A percentile compares a stretch with the other conserved stretches of the same genome.
phyloP scores from a whole-genome alignment of 345 rosid species.

The Eucalyptus grandis region DNA sequence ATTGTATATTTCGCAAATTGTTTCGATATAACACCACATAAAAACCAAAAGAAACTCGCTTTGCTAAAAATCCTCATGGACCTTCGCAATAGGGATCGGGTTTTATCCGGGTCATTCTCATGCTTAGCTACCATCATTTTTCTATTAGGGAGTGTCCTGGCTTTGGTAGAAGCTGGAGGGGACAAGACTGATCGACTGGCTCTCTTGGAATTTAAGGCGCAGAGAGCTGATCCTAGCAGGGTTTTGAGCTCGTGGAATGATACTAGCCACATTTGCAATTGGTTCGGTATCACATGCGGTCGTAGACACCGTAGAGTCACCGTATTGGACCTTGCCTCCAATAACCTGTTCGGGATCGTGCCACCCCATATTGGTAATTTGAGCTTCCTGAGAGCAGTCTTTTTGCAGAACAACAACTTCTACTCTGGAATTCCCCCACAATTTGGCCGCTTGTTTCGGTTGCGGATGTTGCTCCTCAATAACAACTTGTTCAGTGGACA shows the following conservation, averaged over 20 bases:
- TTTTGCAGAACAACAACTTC: not conserved
- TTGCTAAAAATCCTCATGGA: too few species aligned
- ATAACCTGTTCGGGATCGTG: not conserved
- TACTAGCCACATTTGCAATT: not conserved
- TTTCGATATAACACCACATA: too few species aligned
- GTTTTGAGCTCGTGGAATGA: not conserved
- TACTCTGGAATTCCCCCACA: not conserved
- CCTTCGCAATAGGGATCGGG: not conserved
- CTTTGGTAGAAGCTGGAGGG: not conserved
- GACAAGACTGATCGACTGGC: not conserved
- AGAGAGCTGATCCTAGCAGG: not conserved
- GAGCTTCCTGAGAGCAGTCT: not conserved
- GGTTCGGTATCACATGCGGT: not conserved
- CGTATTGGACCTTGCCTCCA: not conserved
- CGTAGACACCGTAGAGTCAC: not conserved
- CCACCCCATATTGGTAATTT: not conserved
- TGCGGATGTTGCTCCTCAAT: not conserved
- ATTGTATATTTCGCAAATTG: too few species aligned
- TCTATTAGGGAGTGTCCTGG: not conserved
- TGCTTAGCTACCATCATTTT: not conserved
- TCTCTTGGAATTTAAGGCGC: not conserved
- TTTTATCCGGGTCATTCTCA: not conserved
- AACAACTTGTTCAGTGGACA: not conserved
- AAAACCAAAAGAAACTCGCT: too few species aligned
- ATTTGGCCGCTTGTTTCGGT: not conserved